These are phyloP conservation scores for Annulohypoxylon nitens DNA, from an alignment of 495 filamentous ascomycete genomes.

Conservation along the genomic window DNA sequence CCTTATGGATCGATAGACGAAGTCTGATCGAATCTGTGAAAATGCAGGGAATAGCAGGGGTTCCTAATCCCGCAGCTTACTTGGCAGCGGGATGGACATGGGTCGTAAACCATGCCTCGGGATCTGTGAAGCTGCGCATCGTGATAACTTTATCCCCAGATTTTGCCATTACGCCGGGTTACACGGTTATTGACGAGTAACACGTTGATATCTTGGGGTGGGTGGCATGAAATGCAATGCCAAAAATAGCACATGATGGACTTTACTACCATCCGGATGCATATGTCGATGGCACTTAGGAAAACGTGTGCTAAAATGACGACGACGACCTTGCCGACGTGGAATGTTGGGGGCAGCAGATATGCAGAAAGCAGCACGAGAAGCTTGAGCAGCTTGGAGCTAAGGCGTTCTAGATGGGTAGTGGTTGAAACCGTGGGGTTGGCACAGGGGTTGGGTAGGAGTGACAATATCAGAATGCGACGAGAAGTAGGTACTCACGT, in stretches of 20 bases:
- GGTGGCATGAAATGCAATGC: constrained; percentile 19
- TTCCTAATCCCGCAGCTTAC: constrained; percentile 33
- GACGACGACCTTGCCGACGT: constrained; percentile 16
- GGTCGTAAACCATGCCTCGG: constrained; percentile 31
- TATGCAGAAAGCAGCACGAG: constrained; percentile 6
- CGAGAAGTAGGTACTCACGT: constrained; percentile 71
- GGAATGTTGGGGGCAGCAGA: constrained; percentile 8
- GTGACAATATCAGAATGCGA: constrained; percentile 38
- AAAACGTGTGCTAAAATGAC: constrained; percentile 11
- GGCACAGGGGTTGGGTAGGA: constrained; percentile 46
- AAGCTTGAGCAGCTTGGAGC: constrained; percentile 5
- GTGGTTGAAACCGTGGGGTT: constrained; percentile 37
- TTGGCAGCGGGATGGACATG: constrained; percentile 34
- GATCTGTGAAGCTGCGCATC: constrained; percentile 31
- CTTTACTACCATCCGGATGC: constrained; percentile 6
- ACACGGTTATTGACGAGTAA: constrained; percentile 27
- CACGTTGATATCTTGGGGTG: constrained; percentile 15
- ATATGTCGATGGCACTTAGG: constrained; percentile 12
- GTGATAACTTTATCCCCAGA: constrained; percentile 36
- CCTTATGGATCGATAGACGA: constrained; percentile 46
- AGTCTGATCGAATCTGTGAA: constrained; percentile 42
- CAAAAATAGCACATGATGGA: constrained; percentile 7
- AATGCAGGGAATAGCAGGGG: constrained; percentile 35
- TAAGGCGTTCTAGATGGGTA: constrained; percentile 29
- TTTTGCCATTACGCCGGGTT: constrained; percentile 24